These are phyloP conservation scores for Blumeria hordei DNA, from an alignment of 2,329 filamentous ascomycete genomes.

Conservation along the genomic window DNA sequence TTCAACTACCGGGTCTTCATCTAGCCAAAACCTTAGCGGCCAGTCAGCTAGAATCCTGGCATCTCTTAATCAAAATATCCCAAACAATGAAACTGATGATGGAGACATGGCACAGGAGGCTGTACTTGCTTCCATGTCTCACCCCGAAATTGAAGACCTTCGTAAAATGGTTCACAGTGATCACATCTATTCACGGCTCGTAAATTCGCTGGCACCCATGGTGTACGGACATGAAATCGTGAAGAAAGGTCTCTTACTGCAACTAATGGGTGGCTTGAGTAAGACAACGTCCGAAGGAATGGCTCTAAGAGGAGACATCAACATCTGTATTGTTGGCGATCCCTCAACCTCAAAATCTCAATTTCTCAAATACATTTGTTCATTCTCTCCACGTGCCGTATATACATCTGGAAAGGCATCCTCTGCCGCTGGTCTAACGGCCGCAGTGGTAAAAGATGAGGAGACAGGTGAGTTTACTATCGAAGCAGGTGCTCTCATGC, in stretches of 20 bases:
- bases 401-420: constrained; percentile 97
- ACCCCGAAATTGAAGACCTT: constrained; percentile 73
- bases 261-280: constrained; percentile 85
- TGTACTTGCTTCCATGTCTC: constrained; percentile 65
- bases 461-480: constrained; percentile 98
- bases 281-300: constrained; percentile 87
- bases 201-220: constrained; percentile 86
- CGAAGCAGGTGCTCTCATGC: constrained; percentile 90
- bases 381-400: constrained; percentile 83
- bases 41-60: constrained; percentile 68
- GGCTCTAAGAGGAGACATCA: constrained; percentile 89
- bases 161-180: constrained; percentile 84
- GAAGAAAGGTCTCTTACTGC: constrained; percentile 85
- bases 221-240: constrained; percentile 95
- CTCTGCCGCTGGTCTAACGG: constrained; percentile 88
- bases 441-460: constrained; percentile 90
- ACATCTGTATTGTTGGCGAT: constrained; percentile 94
- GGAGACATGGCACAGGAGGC: constrained; percentile 75
- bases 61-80: constrained; percentile 50
- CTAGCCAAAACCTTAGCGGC: constrained; percentile 41
- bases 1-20: constrained; percentile 50
- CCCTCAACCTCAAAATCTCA: constrained; percentile 95
- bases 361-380: constrained; percentile 94
- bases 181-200: constrained; percentile 79
- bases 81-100: constrained; percentile 40